phyloP scores from a whole-genome alignment of 257 asterid genomes.

The Nicotiana sylvestris region DNA sequence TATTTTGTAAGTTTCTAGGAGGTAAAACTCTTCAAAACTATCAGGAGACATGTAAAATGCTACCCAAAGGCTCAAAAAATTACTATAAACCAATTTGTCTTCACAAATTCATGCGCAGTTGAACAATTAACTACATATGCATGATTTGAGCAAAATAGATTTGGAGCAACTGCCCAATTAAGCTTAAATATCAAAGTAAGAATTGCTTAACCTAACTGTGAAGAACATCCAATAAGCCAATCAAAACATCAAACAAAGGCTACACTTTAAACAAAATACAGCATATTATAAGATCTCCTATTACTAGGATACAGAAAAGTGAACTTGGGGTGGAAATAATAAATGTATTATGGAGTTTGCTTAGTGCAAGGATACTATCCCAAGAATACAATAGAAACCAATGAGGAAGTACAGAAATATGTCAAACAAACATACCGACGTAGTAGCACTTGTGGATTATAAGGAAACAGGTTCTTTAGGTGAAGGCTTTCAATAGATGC shows the following conservation, averaged over 20 bases:
- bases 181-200: neutral
- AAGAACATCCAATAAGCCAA: neutral
- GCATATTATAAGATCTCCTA: slow-evolving; percentile 2
- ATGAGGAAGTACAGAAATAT: neutral
- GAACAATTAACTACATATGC: neutral
- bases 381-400: slow-evolving; percentile 6
- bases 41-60: no score
- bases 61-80: no score
- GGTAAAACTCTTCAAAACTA: no score
- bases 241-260: neutral
- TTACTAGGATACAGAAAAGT: neutral
- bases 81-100: no score
- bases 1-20: no score
- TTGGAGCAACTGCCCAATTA: neutral
- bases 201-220: neutral
- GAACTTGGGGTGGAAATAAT: neutral
- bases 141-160: neutral
- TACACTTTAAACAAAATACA: neutral
- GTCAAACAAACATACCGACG: slow-evolving; percentile 46
- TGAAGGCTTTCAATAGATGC: slow-evolving; percentile 57
- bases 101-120: no score
- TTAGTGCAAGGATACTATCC: neutral
- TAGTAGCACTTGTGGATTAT: slow-evolving; percentile 73
- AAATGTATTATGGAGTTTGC: neutral
- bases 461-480: slow-evolving; percentile 76